phyloP scores from a whole-genome alignment of 1,139 yeast genomes.

The Lodderomyces oxycetoniae region DNA sequence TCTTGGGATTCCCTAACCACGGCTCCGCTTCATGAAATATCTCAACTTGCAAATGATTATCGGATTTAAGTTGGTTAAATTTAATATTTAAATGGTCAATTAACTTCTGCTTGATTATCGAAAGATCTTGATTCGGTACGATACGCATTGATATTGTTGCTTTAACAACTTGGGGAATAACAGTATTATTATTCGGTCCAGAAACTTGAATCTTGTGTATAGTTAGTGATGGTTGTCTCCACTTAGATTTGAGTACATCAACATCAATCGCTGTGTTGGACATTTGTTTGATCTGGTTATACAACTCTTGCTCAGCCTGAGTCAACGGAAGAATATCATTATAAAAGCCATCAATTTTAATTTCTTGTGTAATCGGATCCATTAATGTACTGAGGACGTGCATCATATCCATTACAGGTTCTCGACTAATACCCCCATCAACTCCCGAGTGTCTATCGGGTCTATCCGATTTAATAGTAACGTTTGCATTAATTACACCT shows the following conservation, averaged over 20 bases:
- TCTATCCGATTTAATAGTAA: constrained; percentile 61
- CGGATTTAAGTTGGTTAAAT: constrained; percentile 42
- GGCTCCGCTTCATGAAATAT: constrained; percentile 88
- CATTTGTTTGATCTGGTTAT: constrained; percentile 54
- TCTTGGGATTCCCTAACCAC: constrained; percentile 87
- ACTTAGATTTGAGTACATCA: constrained; percentile 66
- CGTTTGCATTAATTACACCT: constrained; percentile 81
- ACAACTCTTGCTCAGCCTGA: constrained; percentile 52
- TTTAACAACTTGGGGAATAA: constrained; percentile 76
- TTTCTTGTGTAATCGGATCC: constrained; percentile 50
- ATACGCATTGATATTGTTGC: constrained; percentile 79
- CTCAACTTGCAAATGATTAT: constrained; percentile 54
- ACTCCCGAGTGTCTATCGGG: constrained; percentile 97
- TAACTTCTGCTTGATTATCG: constrained; percentile 50
- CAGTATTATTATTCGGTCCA: constrained; percentile 87
- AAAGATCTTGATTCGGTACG: constrained; percentile 81
- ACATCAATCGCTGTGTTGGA: constrained; percentile 29
- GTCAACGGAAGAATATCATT: constrained; percentile 57
- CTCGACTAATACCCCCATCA: constrained; percentile 87
- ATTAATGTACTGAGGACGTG: constrained; percentile 63
- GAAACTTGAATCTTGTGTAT: constrained; percentile 82
- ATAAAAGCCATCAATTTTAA: constrained; percentile 66
- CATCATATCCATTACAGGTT: constrained; percentile 84
- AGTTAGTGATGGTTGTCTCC: constrained; percentile 90
- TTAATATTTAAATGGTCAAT: constrained; percentile 37